These are phyloP conservation scores for Lophium mytilinum DNA, from an alignment of 495 filamentous ascomycete species.

Conservation along the genomic window DNA sequence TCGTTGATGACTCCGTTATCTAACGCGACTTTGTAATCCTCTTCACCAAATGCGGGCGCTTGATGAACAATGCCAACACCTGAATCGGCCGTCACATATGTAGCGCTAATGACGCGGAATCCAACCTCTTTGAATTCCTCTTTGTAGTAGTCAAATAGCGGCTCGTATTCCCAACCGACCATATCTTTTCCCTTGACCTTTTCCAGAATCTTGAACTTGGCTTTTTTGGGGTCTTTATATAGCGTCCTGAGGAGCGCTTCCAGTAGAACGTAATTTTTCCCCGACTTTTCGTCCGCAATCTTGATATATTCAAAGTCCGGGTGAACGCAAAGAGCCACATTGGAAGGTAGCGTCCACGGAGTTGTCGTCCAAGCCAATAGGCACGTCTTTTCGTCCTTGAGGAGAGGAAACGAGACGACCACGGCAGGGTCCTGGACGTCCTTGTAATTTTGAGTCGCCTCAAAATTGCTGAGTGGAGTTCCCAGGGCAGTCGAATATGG, in stretches of 20 bases:
- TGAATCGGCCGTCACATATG: slow-evolving; percentile 85
- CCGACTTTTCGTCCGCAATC: slow-evolving; percentile 71
- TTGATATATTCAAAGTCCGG: slow-evolving; percentile 93
- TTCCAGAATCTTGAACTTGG: slow-evolving; percentile 81
- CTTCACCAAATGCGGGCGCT: slow-evolving; percentile 89
- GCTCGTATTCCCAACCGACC: slow-evolving; percentile 86
- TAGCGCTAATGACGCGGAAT: slow-evolving; percentile 78
- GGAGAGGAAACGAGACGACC: slow-evolving; percentile 77
- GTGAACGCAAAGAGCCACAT: slow-evolving; percentile 71
- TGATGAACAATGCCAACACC: slow-evolving; percentile 97
- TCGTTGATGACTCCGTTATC: slow-evolving; percentile 70
- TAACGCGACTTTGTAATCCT: slow-evolving; percentile 84
- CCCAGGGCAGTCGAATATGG: slow-evolving; percentile 88
- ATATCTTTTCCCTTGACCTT: slow-evolving; percentile 80
- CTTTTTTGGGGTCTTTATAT: slow-evolving; percentile 97
- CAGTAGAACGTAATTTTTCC: slow-evolving; percentile 80
- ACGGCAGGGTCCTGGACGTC: slow-evolving; percentile 90
- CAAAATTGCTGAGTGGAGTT: slow-evolving; percentile 84
- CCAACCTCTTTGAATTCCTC: slow-evolving; percentile 85
- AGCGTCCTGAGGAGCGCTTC: slow-evolving; percentile 77
- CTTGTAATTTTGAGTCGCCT: slow-evolving; percentile 90
- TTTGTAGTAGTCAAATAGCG: slow-evolving; percentile 88
- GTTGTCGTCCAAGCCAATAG: slow-evolving; percentile 89
- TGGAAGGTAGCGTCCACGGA: slow-evolving; percentile 89
- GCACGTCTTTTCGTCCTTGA: slow-evolving; percentile 64